phyloP scores from a whole-genome alignment of 768 basidiomycete species.

The Leucocoprinus leucothites region DNA sequence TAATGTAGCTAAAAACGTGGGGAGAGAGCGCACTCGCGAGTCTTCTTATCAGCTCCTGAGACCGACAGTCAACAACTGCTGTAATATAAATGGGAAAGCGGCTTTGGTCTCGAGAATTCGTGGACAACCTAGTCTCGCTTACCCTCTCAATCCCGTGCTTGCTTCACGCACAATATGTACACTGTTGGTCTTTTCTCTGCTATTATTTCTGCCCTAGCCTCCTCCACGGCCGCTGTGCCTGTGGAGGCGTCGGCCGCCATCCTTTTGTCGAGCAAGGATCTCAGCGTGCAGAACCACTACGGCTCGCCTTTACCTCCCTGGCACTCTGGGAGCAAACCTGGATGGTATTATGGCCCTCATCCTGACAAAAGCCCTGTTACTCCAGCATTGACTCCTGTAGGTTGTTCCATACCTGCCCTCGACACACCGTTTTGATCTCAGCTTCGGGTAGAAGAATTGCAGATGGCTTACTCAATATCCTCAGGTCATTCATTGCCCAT shows the following conservation, averaged over 20 bases:
- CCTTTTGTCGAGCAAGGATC: constrained; percentile 19
- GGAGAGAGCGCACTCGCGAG: no score
- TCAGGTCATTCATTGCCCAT: constrained; percentile 34
- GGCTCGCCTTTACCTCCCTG: constrained; percentile 38
- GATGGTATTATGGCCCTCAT: constrained; percentile 40
- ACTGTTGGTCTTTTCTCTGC: neutral
- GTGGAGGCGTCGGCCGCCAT: neutral
- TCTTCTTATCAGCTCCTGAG: neutral
- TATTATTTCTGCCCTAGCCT: neutral
- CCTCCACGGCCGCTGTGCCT: neutral
- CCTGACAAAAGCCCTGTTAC: constrained; percentile 23
- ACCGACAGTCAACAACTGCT: constrained; percentile 2
- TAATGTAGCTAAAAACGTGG: no score
- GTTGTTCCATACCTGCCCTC: neutral
- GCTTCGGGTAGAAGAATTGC: constrained; percentile 30
- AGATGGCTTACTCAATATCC: constrained; percentile 30
- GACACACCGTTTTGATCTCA: neutral
- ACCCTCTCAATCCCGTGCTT: neutral
- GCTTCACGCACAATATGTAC: neutral
- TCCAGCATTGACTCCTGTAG: constrained; percentile 28
- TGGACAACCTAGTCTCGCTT: neutral
- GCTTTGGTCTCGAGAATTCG: neutral
- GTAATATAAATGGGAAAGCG: neutral
- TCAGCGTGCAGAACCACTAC: constrained; percentile 30
- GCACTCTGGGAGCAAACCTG: constrained; percentile 29